Conservation (phyloP, 192 early-diverging fungal species). For the Rhizophagus prolifer region DNA sequence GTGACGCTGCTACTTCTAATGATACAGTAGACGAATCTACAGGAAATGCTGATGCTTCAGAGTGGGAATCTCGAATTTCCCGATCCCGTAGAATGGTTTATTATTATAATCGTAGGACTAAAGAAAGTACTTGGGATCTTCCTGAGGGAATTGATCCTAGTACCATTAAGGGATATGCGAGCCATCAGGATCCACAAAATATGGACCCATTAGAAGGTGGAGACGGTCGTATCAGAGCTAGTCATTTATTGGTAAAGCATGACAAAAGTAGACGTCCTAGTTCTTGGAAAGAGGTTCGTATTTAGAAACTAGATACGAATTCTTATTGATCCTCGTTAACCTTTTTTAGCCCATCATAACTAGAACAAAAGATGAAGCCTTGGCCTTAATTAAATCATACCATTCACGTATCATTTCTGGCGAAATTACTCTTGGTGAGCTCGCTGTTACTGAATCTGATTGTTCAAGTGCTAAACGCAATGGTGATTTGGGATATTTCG, state of each 20-base stretch:
- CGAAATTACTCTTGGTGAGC: slow-evolving; percentile 59
- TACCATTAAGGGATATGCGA: slow-evolving; percentile 41
- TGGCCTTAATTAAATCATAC: slow-evolving; percentile 64
- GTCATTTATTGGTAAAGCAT: slow-evolving; percentile 93
- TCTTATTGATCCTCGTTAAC: not conserved
- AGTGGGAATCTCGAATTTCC: slow-evolving; percentile 73
- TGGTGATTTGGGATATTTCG: slow-evolving; percentile 90
- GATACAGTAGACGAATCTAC: not conserved
- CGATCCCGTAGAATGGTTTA: slow-evolving; percentile 66
- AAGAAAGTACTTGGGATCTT: slow-evolving; percentile 76
- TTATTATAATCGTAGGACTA: slow-evolving; percentile 74
- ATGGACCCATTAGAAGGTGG: slow-evolving; percentile 17
- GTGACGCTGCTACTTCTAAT: not conserved
- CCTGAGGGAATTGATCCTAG: slow-evolving; percentile 50
- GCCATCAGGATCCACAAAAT: slow-evolving; percentile 2
- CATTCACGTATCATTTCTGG: slow-evolving; percentile 63
- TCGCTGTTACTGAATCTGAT: slow-evolving; percentile 82
- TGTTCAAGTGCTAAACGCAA: slow-evolving; percentile 87
- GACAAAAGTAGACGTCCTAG: slow-evolving; percentile 77
- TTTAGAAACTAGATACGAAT: not conserved
- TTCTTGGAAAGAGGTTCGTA: slow-evolving; percentile 81
- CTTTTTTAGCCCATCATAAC: slow-evolving; percentile 74
- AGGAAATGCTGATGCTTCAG: slow-evolving; percentile 6
- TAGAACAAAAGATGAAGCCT: slow-evolving; percentile 87
- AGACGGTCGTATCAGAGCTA: slow-evolving; percentile 63